A percentile compares a stretch with the other conserved stretches of the same genome.
These are phyloP conservation scores for Arxiozyma heterogenica DNA, from an alignment of 1,139 yeast species.

Conservation along the genomic window DNA sequence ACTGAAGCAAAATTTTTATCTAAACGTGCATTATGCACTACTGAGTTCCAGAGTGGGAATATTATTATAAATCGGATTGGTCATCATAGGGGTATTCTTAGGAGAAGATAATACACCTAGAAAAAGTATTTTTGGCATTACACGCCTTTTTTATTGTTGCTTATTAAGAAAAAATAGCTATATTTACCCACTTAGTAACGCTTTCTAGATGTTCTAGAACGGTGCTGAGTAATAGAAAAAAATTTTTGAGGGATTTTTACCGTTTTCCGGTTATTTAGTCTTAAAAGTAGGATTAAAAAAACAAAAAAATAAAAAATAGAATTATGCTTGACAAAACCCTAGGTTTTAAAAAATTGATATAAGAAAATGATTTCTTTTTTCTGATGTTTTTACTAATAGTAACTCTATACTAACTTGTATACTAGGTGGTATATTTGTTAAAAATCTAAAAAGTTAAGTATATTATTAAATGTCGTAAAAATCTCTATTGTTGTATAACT, in stretches of 20 bases:
- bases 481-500: too few species aligned
- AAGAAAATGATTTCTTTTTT: too few species aligned
- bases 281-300: too few species aligned
- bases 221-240: background rate
- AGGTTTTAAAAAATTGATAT: background rate
- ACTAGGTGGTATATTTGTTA: too few species aligned
- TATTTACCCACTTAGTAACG: background rate
- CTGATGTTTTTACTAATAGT: background rate
- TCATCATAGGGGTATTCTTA: background rate
- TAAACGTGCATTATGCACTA: too few species aligned
- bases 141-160: background rate
- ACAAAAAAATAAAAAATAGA: too few species aligned
- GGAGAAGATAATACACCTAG: too few species aligned
- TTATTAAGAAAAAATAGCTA: background rate
- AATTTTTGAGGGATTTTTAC: too few species aligned
- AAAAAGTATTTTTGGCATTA: background rate
- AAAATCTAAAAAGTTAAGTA: too few species aligned
- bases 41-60: background rate
- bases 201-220: background rate
- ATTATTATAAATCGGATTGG: background rate
- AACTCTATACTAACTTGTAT: too few species aligned
- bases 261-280: too few species aligned
- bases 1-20: background rate
- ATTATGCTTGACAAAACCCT: background rate
- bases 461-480: too few species aligned